Evolutionary conservation across 768 basidiomycete species (phyloP), one percentile per base, ranked within the genome.

Genomic region (Saitozyma sp.): DNA sequence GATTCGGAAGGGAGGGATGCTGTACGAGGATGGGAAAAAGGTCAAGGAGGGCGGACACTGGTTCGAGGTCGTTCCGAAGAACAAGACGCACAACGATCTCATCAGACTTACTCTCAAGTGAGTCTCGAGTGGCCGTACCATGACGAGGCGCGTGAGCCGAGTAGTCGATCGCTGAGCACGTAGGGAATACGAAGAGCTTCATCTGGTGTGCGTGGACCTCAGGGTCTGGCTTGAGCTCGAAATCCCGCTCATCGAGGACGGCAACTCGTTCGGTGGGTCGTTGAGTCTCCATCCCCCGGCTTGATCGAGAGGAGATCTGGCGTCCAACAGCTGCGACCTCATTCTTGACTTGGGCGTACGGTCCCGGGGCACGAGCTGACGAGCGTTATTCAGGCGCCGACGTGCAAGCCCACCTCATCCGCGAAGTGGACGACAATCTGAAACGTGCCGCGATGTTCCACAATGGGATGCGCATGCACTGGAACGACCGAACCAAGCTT

Each of bases 181-280:
- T 51, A 74, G 75, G 29, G 75, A 76, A 52, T 51, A 65, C 20
- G 66, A 68, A 62, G 69, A 69, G 13, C 59, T 74, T 6, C 62
- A 65, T 29, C 41, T 62, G 59, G 17, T 73, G 11, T n/a, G 43
- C 3, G 58, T 65, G 49, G 72, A 76, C 56, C 59, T 76, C 16
- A 53, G 65, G 39, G 57, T 70, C 11, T 76, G 75, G 75, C 56
- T 76, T 3, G 64, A 74, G 41, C 59, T 72, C 49, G 75, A 76
- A 45, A 66, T 74, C 29, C 75, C 75, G 19, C 48, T 74, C 7
- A 69, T 74, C 19, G 75, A 76, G 54, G 75, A 76, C 54, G 72
- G 75, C 8, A 76, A 76, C 51, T 68, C 64, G 6, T 76, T 74
- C 56, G 72, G 71, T 71, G 43, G 10, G 62, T 59, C 48, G 14